phyloP scores from a whole-genome alignment of 2,329 filamentous ascomycete species.

The Hymenoscyphus albidus region DNA sequence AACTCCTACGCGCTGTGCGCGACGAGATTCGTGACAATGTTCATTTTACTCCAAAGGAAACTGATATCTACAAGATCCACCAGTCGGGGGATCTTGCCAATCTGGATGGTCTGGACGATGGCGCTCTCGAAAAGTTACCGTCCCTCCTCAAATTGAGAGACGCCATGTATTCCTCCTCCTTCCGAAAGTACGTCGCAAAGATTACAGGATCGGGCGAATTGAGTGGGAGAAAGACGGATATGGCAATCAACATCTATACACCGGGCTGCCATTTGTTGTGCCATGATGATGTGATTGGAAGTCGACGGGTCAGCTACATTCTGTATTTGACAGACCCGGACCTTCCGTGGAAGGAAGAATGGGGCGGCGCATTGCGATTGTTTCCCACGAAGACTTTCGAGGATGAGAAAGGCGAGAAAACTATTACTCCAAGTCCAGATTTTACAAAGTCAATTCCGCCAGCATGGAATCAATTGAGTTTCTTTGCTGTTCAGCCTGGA shows the following conservation, averaged over 20 bases:
- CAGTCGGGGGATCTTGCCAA: conserved; percentile 97
- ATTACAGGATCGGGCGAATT: conserved; percentile 84
- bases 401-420: conserved; percentile 67
- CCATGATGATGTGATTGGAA: conserved; percentile 99
- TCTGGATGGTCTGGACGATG: conserved; percentile 86
- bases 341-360: conserved; percentile 80
- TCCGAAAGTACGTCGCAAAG: conserved; percentile 81
- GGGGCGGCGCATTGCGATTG: conserved; percentile 87
- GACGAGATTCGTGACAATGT: conserved; percentile 86
- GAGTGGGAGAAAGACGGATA: conserved; percentile 92
- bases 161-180: conserved; percentile 84
- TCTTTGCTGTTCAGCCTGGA: conserved; percentile 97
- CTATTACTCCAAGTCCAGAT: conserved; percentile 77
- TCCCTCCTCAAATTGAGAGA: conserved; percentile 90
- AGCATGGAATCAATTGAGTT: conserved; percentile 94
- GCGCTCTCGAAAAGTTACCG: conserved; percentile 78
- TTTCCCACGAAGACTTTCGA: conserved; percentile 68
- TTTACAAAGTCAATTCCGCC: conserved; percentile 81
- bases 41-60: conserved; percentile 96
- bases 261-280: conserved; percentile 93
- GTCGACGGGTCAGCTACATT: conserved; percentile 91
- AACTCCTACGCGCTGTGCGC: conserved; percentile 80
- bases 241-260: conserved; percentile 98
- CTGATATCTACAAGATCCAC: conserved; percentile 99
- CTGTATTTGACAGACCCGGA: conserved; percentile 94